phyloP scores from a whole-genome alignment of 2,329 filamentous ascomycete species.

The Hortaea werneckii region DNA sequence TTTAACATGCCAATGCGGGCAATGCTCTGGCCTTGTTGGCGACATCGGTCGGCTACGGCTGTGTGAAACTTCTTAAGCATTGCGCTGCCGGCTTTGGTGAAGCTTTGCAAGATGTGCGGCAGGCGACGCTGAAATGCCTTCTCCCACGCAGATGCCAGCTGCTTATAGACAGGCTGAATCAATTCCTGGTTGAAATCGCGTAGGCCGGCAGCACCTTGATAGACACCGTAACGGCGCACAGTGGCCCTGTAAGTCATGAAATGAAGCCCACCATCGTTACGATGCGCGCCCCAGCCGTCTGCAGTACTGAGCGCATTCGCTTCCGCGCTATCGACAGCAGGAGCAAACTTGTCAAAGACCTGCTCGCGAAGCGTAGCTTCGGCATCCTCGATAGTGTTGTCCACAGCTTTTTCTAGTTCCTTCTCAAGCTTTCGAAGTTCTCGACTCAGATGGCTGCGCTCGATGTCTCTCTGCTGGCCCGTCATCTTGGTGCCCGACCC shows the following conservation, averaged over 20 bases:
- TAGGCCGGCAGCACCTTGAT: constrained; percentile 25
- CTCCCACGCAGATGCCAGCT: constrained; percentile 35
- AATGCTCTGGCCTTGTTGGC: constrained; percentile 29
- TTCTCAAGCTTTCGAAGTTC: constrained; percentile 32
- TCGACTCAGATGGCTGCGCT: constrained; percentile 29
- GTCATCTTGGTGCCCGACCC: constrained; percentile 32
- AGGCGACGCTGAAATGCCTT: constrained; percentile 33
- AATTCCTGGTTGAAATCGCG: constrained; percentile 35
- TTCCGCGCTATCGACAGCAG: constrained; percentile 31
- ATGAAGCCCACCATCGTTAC: constrained; percentile 32
- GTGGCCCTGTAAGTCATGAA: constrained; percentile 49
- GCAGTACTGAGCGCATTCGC: constrained; percentile 26
- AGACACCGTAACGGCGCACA: constrained; percentile 42
- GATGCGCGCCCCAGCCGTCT: constrained; percentile 29
- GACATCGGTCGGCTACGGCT: constrained; percentile 31
- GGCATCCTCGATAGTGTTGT: constrained; percentile 30
- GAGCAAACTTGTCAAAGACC: constrained; percentile 37
- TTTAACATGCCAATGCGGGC: constrained; percentile 32
- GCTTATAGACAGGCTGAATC: constrained; percentile 29
- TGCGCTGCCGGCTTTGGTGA: constrained; percentile 23
- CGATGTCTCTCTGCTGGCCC: constrained; percentile 28
- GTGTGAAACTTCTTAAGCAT: constrained; percentile 33
- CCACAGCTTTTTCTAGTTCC: constrained; percentile 33
- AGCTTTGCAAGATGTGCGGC: constrained; percentile 31
- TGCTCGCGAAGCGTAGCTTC: constrained; percentile 33